Percentiles rank a stretch among this genome's conserved stretches.
These are phyloP conservation scores for Arthrobotrys musiformis DNA, from an alignment of 2,329 filamentous ascomycete genomes.

Conservation along the genomic window DNA sequence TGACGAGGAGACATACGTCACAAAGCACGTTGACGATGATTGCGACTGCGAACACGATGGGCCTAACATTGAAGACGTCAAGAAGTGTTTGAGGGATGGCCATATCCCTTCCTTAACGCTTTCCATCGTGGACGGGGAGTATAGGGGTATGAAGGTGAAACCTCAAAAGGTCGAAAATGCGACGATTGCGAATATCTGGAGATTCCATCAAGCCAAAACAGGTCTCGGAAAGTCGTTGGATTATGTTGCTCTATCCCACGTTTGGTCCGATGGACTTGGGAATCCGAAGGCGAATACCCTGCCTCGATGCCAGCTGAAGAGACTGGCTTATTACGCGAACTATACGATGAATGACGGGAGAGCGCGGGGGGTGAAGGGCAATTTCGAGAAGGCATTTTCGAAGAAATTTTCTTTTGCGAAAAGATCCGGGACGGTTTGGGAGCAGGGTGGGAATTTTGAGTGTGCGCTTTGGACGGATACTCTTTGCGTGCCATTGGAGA, in stretches of 20 bases:
- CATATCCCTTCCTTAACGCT: slow-evolving; percentile 42
- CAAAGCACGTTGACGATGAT: slow-evolving; percentile 30
- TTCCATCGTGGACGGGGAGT: slow-evolving; percentile 42
- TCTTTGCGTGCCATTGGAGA: slow-evolving; percentile 55
- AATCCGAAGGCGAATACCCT: slow-evolving; percentile 55
- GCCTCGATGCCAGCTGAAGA: slow-evolving; percentile 51
- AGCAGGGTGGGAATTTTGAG: slow-evolving; percentile 23
- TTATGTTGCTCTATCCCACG: slow-evolving; percentile 57
- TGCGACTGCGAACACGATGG: slow-evolving; percentile 46
- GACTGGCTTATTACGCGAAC: slow-evolving; percentile 46
- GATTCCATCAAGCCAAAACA: slow-evolving; percentile 25
- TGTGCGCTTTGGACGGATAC: slow-evolving; percentile 56
- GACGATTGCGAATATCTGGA: slow-evolving; percentile 38
- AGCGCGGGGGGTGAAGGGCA: slow-evolving; percentile 16
- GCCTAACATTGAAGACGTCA: slow-evolving; percentile 48
- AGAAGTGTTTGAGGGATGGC: slow-evolving; percentile 34
- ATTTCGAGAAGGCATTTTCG: slow-evolving; percentile 26
- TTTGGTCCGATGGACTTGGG: slow-evolving; percentile 57
- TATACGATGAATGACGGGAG: slow-evolving; percentile 49
- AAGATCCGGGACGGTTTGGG: slow-evolving; percentile 26
- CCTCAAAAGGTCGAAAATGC: slow-evolving; percentile 39
- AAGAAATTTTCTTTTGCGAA: slow-evolving; percentile 35
- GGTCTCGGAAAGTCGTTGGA: slow-evolving; percentile 47
- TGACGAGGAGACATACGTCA: slow-evolving; percentile 46
- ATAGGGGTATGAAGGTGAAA: slow-evolving; percentile 38